Base-by-base conservation (phyloP, 2,329 filamentous ascomycete genomes). In the Cladophialophora chaetospira region DNA sequence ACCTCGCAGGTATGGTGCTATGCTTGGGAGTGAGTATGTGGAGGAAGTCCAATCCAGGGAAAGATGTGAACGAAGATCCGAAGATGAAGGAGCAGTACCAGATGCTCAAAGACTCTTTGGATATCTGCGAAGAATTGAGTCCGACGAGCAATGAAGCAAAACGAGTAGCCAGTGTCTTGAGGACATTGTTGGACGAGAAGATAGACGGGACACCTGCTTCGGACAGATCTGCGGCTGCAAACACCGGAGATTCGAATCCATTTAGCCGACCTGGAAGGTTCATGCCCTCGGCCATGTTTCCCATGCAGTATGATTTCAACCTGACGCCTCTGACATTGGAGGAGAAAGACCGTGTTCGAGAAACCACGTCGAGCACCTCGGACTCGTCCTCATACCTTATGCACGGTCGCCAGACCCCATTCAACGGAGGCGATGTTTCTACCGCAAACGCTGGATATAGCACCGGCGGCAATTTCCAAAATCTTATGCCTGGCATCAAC, bases 1-100 rank as follows among this genome's bases (percentile, higher is more conserved):
- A 87, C 49, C 75, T 87, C 2, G 83, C 83, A 0, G 78, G 81
- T 53, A 83, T 84, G 77, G 77, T 87, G 11, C 65, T 87, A 3
- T 86, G 82, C 59, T 70, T 87, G 31, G 69, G 69, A 4, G 35
- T 72, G 19, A 56, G 50, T 9, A 57, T 55, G 29, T 63, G 58
- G 58, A 59, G 53, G 50, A 61, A 59, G 28, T 35, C 47, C 10
- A 50, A 63, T 29, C 59, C 59, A 2, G 51, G 44, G 3, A 51
- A 40, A 23, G 19, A 45, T 13, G 15, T 58, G 43, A 15, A 40
- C n/a, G 65, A 67, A 31, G 46, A 62, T 10, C 64, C 67, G 51
- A 53, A 47, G 25, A 57, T 40, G 44, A 50, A 33, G 23, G 46
- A 40, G 8, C 45, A 53, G 33, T 51, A 61, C 13, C 21, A 44